A percentile compares a stretch with the other conserved stretches of the same genome.
phyloP scores from a whole-genome alignment of 257 asterid genomes.

The Phtheirospermum japonicum region DNA sequence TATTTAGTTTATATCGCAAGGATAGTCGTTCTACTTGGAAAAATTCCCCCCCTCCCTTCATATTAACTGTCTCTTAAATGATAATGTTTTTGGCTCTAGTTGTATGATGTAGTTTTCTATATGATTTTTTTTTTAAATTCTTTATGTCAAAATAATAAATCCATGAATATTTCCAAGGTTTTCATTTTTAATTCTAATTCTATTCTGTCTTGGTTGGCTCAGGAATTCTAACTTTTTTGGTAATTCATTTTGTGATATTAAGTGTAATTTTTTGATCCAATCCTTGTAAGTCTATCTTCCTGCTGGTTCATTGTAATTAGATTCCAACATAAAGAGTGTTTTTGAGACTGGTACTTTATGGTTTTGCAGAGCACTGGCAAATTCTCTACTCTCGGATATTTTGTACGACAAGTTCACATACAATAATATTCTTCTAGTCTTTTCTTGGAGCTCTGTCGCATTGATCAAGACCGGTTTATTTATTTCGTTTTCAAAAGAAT shows the following conservation, averaged over 20 bases:
- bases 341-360: neutral
- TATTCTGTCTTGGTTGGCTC: neutral
- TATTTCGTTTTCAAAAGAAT: slow-evolving; percentile 29
- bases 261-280: neutral
- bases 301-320: neutral
- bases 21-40: too few species aligned
- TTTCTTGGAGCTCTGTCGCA: slow-evolving; percentile 28
- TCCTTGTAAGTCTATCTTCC: neutral
- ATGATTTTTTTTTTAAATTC: too few species aligned
- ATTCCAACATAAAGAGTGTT: neutral
- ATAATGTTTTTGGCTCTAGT: too few species aligned
- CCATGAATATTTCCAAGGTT: neutral
- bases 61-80: too few species aligned
- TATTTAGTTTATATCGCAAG: too few species aligned
- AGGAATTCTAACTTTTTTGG: neutral
- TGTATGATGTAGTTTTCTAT: too few species aligned
- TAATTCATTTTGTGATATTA: neutral
- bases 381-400: neutral
- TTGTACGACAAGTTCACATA: neutral
- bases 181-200: neutral
- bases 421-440: slow-evolving; percentile 12
- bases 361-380: slow-evolving; percentile 1
- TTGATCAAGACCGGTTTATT: slow-evolving; percentile 26
- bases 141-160: too few species aligned
- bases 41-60: too few species aligned